These are phyloP conservation scores for Spinellus fusiger DNA, from an alignment of 192 early-diverging fungal species.

Conservation along the genomic window DNA sequence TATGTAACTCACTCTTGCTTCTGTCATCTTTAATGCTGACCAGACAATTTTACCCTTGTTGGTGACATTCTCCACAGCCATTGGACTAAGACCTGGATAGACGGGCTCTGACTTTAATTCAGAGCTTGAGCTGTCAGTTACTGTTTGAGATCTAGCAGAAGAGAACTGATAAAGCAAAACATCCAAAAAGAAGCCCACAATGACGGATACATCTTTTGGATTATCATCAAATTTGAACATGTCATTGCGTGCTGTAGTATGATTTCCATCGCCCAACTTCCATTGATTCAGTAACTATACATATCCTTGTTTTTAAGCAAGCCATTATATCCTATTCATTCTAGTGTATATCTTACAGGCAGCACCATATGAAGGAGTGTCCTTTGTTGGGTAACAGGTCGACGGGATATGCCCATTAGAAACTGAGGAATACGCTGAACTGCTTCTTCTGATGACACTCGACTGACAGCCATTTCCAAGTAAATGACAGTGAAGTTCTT, in stretches of 20 bases:
- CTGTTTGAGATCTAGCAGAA: slow-evolving; percentile 8
- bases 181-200: slow-evolving; percentile 54
- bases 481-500: slow-evolving; percentile 83
- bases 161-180: slow-evolving; percentile 58
- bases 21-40: slow-evolving; percentile 30
- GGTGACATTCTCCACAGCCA: slow-evolving; percentile 53
- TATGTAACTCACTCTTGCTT: slow-evolving; percentile 29
- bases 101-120: background rate
- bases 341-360: slow-evolving; percentile 40
- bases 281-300: slow-evolving; percentile 35
- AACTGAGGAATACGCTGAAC: slow-evolving; percentile 51
- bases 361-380: slow-evolving; percentile 60
- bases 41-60: slow-evolving; percentile 73
- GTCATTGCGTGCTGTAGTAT: slow-evolving; percentile 34
- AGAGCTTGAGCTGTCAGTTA: slow-evolving; percentile 9
- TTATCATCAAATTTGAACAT: slow-evolving; percentile 52
- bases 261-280: slow-evolving; percentile 34
- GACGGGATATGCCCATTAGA: slow-evolving; percentile 49
- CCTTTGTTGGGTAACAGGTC: slow-evolving; percentile 53
- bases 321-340: background rate
- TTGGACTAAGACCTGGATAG: slow-evolving; percentile 52
- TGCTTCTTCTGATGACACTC: slow-evolving; percentile 40
- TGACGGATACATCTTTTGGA: slow-evolving; percentile 45
- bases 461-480: slow-evolving; percentile 68
- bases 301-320: background rate